Base-by-base conservation (phyloP, 2,329 filamentous ascomycete species). In the Didymella glomerata region DNA sequence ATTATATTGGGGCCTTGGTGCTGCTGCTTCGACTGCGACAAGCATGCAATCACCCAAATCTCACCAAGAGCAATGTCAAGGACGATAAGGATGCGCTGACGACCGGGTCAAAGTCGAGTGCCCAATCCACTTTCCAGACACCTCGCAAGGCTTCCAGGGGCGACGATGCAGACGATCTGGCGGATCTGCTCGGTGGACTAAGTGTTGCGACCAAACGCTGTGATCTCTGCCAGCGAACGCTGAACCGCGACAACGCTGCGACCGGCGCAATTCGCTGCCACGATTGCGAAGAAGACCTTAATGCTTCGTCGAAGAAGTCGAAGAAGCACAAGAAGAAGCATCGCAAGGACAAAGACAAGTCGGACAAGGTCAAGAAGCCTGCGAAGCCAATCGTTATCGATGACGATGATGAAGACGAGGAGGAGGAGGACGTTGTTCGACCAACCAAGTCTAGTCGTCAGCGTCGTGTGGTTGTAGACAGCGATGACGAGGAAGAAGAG, bases 1-100 rank as follows among this genome's bases (percentile, higher is more conserved):
- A 93, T 79, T 98, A 98, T 74, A 94, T 96, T 58, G 96, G 93
- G 69, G 95, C 95, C 18, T 86, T 99, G 72, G 93, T 97, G 13
- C 81, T 99, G 61, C 85, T 99, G n/a, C 81, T 99, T 55, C 89
- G 95, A 38, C 82, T 99, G 60, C 86, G 95, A 60, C 95, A 99
- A 76, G 91, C 93, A 20, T 99, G 95, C 77, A 97, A 99, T 72
- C 95, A 99, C 74, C 93, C 93, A 0, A 89, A 92, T 65, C 83
- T 99, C 45, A 90, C 97, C 13, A 91, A 92, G 65, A 89, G 89
- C 63, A 94, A 96, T 71, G 83, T 97, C 57, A 89, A 89, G 54
- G 91, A 91, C 65, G 95, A 99, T 74, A 92, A 90, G 68, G 95
- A 98, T 70, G 91, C 92, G 2, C 80, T 97, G 54, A 84, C 88